Percentiles rank a stretch among this genome's conserved stretches.
Conservation (phyloP, 768 basidiomycete species). For the Cantharellus cinnabarinus region DNA sequence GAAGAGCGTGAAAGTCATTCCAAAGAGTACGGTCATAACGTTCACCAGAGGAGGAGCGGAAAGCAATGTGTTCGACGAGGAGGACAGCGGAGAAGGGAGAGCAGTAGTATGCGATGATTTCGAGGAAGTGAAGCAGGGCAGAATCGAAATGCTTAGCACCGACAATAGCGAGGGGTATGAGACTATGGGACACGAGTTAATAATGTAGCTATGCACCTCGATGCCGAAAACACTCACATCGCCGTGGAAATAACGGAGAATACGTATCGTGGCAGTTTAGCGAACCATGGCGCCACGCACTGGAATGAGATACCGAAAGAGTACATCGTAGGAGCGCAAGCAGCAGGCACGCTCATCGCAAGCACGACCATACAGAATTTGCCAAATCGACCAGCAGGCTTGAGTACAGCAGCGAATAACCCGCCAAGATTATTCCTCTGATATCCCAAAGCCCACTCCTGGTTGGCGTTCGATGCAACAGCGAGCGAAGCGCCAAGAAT, state of each 20-base stretch:
- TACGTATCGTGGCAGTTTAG: slow-evolving; percentile 21
- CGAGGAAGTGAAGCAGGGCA: slow-evolving; percentile 29
- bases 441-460: slow-evolving; percentile 20
- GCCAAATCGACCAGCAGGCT: slow-evolving; percentile 40
- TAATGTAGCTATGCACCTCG: neutral
- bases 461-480: slow-evolving; percentile 32
- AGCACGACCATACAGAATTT: slow-evolving; percentile 54
- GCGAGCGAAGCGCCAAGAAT: slow-evolving; percentile 52
- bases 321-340: slow-evolving; percentile 52
- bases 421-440: slow-evolving; percentile 44
- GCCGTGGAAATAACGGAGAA: slow-evolving; percentile 5
- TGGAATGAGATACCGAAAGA: slow-evolving; percentile 59
- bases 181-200: neutral
- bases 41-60: slow-evolving; percentile 1
- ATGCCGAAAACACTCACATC: neutral
- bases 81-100: slow-evolving; percentile 1
- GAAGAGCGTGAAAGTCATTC: slow-evolving; percentile 33
- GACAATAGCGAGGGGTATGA: slow-evolving; percentile 49
- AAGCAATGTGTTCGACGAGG: slow-evolving; percentile 8
- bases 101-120: slow-evolving; percentile 29
- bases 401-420: slow-evolving; percentile 20
- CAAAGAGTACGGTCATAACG: slow-evolving; percentile 29
- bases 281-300: slow-evolving; percentile 23
- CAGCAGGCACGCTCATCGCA: slow-evolving; percentile 25
- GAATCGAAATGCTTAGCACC: slow-evolving; percentile 45